A percentile compares a stretch with the other conserved stretches of the same genome.
These are phyloP conservation scores for Neolentinus lepideus DNA, from an alignment of 1,284 basidiomycete species.

Conservation along the genomic window DNA sequence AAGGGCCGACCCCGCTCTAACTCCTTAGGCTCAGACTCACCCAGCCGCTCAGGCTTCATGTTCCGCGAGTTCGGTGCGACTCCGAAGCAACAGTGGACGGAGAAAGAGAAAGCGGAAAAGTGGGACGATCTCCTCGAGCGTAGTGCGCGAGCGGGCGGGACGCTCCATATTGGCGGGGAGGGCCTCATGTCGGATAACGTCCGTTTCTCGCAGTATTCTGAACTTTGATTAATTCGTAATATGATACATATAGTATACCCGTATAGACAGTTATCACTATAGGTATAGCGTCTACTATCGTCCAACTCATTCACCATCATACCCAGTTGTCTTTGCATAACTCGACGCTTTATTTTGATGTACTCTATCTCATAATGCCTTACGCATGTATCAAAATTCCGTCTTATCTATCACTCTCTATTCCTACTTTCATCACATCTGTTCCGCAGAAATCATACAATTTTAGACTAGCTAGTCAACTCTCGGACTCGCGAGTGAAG, in stretches of 20 bases:
- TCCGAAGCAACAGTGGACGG: constrained; percentile 34
- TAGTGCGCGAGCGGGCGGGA: constrained; percentile 62
- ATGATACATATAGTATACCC: neutral
- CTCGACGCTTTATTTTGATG: neutral
- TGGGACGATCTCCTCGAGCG: constrained; percentile 62
- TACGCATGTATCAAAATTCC: neutral
- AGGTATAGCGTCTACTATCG: neutral
- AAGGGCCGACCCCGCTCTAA: constrained; percentile 11
- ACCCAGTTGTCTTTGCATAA: neutral
- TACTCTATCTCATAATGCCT: neutral
- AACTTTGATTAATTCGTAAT: neutral
- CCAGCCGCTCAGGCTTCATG: constrained; percentile 25
- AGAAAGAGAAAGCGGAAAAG: constrained; percentile 59
- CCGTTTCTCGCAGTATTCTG: constrained; percentile 24
- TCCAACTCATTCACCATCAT: neutral
- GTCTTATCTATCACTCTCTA: too few relatives aligned
- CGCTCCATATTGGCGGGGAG: constrained; percentile 44
- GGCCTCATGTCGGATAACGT: constrained; percentile 38
- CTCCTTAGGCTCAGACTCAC: constrained; percentile 10
- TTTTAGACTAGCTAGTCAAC: neutral
- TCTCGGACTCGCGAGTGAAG: neutral
- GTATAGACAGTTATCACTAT: neutral
- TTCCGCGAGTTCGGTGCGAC: constrained; percentile 42
- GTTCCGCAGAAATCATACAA: neutral
- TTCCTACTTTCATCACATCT: too few relatives aligned